Percentiles rank a stretch among this genome's conserved stretches.
Evolutionary conservation across 805 yeast species (phyloP).

Genomic region (Candida silvatica): DNA sequence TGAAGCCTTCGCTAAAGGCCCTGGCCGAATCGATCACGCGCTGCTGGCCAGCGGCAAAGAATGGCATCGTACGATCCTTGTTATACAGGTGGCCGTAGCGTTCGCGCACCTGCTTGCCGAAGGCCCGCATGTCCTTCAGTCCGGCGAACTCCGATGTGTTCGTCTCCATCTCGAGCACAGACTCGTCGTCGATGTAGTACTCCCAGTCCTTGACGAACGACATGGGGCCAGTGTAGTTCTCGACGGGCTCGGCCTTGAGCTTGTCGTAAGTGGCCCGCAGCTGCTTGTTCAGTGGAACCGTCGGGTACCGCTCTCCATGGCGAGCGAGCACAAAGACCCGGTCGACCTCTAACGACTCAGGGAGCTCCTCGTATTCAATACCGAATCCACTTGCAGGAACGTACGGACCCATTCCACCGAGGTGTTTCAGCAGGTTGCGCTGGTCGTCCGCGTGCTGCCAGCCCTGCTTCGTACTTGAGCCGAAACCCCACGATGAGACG

Average conservation of each 20-base stretch:
- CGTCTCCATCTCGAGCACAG: constrained; percentile 38
- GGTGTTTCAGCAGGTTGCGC: constrained; percentile 37
- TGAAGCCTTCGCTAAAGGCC: constrained; percentile 51
- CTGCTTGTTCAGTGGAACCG: constrained; percentile 28
- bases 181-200: constrained; percentile 29
- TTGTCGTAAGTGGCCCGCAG: constrained; percentile 20
- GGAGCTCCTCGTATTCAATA: constrained; percentile 33
- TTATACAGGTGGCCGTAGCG: constrained; percentile 41
- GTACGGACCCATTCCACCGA: constrained; percentile 49
- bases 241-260: constrained; percentile 27
- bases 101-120: constrained; percentile 40
- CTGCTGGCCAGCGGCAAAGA: constrained; percentile 47
- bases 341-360: constrained; percentile 29
- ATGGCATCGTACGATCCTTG: constrained; percentile 26
- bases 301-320: constrained; percentile 75
- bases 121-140: constrained; percentile 34
- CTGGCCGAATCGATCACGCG: constrained; percentile 49
- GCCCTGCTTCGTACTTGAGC: constrained; percentile 2
- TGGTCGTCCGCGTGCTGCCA: constrained; percentile 30
- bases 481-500: not conserved
- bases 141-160: constrained; percentile 46
- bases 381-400: constrained; percentile 44
- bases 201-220: constrained; percentile 45
- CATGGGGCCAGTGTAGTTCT: constrained; percentile 25
- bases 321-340: constrained; percentile 68